A percentile compares a stretch with the other conserved stretches of the same genome.
Conservation (phyloP, 2,329 filamentous ascomycete genomes). For the Blastomyces silverae region DNA sequence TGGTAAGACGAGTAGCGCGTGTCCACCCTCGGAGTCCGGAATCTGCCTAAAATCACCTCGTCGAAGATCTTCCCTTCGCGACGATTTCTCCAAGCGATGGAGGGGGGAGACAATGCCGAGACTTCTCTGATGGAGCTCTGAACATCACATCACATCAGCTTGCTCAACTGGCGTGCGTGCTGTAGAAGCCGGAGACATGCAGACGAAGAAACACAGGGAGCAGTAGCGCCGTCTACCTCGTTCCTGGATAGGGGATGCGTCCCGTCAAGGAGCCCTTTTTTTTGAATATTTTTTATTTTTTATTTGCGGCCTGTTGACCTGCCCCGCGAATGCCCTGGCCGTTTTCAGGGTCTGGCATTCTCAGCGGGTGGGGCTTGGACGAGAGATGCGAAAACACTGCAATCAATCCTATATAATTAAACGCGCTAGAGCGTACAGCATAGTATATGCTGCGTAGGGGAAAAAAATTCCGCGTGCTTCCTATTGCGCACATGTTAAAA, state of each 20-base stretch:
- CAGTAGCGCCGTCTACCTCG: constrained; percentile 3
- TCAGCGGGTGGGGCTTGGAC: background rate
- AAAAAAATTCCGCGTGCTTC: too few relatives aligned
- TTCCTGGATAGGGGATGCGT: background rate
- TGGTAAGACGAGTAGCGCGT: too few relatives aligned
- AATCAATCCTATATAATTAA: background rate
- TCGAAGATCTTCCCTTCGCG: constrained; percentile 7
- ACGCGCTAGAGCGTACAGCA: background rate
- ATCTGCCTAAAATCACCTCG: background rate
- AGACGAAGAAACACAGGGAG: background rate
- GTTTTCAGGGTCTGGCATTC: background rate
- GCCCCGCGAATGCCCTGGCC: background rate
- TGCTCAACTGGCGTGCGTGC: too few relatives aligned
- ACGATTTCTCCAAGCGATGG: background rate
- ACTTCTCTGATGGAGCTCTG: background rate
- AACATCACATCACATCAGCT: background rate
- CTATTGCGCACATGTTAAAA: background rate
- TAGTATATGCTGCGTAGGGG: background rate
- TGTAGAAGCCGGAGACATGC: background rate
- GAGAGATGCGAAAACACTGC: background rate
- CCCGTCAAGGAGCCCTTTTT: background rate
- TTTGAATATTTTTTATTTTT: background rate
- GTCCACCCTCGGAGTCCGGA: constrained; percentile 6
- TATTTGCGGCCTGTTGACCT: too few relatives aligned
- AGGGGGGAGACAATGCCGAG: background rate